Evolutionary conservation across 1,284 basidiomycete genomes (phyloP).

Genomic region (Trametes hirsuta): DNA sequence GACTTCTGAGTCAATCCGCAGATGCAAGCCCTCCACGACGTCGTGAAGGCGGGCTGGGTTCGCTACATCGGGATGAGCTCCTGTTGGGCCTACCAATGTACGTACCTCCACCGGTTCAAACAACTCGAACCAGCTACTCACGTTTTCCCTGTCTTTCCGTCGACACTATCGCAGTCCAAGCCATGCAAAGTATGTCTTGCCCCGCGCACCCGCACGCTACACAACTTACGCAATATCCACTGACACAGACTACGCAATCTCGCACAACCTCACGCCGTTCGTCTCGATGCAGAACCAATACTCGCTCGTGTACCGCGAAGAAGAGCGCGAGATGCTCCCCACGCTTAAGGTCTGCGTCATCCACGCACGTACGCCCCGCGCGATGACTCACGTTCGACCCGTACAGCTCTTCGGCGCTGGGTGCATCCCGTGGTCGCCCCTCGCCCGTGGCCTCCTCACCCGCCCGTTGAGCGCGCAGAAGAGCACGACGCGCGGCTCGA

Average conservation of each 20-base stretch:
- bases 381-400: too few species aligned
- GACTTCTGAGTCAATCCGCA: background rate
- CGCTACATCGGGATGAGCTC: conserved; percentile 71
- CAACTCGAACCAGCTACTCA: too few species aligned
- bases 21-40: conserved; percentile 71
- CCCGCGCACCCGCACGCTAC: background rate
- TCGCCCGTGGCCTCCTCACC: conserved; percentile 42
- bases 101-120: background rate
- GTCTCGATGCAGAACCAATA: conserved; percentile 59
- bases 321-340: conserved; percentile 56
- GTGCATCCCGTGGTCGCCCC: conserved; percentile 46
- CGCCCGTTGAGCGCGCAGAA: conserved; percentile 34
- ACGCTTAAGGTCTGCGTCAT: conserved; percentile 25
- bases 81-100: conserved; percentile 38
- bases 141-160: too few species aligned
- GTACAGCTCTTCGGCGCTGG: conserved; percentile 39
- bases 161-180: conserved; percentile 39
- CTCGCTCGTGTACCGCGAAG: conserved; percentile 50
- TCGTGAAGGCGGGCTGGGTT: conserved; percentile 65
- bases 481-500: conserved; percentile 32
- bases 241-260: conserved; percentile 36
- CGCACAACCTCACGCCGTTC: conserved; percentile 50
- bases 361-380: too few species aligned
- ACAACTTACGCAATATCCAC: background rate
- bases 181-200: conserved; percentile 45